A percentile compares a stretch with the other conserved stretches of the same genome.
Conservation (phyloP, 192 early-diverging fungal genomes). For the Gaertneriomyces sp. region DNA sequence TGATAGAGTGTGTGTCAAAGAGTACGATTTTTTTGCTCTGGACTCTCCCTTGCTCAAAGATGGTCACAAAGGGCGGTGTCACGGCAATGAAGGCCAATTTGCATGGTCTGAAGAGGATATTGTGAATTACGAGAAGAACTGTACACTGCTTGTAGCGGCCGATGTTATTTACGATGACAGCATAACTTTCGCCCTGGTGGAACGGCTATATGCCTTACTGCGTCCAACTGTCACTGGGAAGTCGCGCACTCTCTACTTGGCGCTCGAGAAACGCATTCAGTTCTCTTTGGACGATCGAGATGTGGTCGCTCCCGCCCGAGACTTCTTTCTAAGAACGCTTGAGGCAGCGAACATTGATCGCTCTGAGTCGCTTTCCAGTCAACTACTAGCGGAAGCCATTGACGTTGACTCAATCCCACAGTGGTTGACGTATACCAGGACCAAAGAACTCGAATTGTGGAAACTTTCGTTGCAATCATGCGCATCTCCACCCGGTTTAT, state of each 20-base stretch:
- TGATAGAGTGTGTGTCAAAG: slow-evolving; percentile 1
- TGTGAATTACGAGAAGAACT: neutral
- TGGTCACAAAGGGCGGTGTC: too few species aligned
- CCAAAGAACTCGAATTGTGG: slow-evolving; percentile 29
- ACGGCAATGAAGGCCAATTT: slow-evolving; percentile 4
- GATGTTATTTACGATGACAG: slow-evolving; percentile 35
- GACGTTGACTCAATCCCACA: slow-evolving; percentile 23
- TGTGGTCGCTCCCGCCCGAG: slow-evolving; percentile 30
- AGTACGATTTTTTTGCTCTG: slow-evolving; percentile 27
- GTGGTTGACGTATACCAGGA: slow-evolving; percentile 27
- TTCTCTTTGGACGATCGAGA: slow-evolving; percentile 24
- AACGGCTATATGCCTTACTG: slow-evolving; percentile 23
- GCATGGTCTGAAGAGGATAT: slow-evolving; percentile 9
- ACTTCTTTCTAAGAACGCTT: slow-evolving; percentile 31
- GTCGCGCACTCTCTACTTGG: slow-evolving; percentile 21
- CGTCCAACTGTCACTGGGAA: neutral
- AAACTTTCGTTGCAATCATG: neutral
- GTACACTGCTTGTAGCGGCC: slow-evolving; percentile 27
- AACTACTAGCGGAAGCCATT: neutral
- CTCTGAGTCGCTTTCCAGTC: slow-evolving; percentile 7
- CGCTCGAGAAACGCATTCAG: slow-evolving; percentile 33
- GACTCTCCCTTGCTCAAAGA: slow-evolving; percentile 11
- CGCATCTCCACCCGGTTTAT: too few species aligned
- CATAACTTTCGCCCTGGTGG: slow-evolving; percentile 34
- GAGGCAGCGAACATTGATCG: slow-evolving; percentile 36